Evolutionary conservation across 2,329 filamentous ascomycete species (phyloP), one percentile per base, ranked within the genome.

Genomic region (Purpureocillium takamizusanense): DNA sequence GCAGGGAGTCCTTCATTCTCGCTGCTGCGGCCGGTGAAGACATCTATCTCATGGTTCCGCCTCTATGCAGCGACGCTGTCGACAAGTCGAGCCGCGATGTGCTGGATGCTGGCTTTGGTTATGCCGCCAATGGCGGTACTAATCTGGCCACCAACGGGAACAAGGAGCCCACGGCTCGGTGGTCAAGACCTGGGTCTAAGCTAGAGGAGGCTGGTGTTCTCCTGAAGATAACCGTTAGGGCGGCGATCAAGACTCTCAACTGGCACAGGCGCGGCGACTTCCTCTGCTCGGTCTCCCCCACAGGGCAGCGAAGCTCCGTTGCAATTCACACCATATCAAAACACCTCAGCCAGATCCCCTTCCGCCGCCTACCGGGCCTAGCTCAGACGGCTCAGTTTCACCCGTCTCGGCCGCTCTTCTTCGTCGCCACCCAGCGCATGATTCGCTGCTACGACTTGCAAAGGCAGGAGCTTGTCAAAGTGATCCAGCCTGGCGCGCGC

Each of bases 231-330:
- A 88, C 86, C 7, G 82, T 95, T 11, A 78, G 84, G 45, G 78
- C 85, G 36, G 73, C 80, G 2, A 78, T 95, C 55, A 97, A 95
- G 66, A 82, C 86, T 12, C 79, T 98, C 51, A 83, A 80, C 57
- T 98, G 90, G 88, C 94, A 98, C 63, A 77, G 90, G 42, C 81
- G 86, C 43, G 92, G 92, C 50, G 90, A 97, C 59, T 95, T 95
- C 66, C 83, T 98, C 54, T 83, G 86, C 49, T 94, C 89, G 1
- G 87, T 95, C 16, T 94, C 87, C 36, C 88, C 92, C 1, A 74
- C 76, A 11, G 84, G 84, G 25, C 80, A 85, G 55, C 75, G 77
- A 49, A 82, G 77, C 53, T 86, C 92, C 4, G 86, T 98, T 38
- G 83, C 87, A 38, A 94, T 98, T 45, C 92, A 98, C 66, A 95